Percentiles rank a stretch among this genome's conserved stretches.
phyloP scores from a whole-genome alignment of 2,329 filamentous ascomycete species.

The Helicocarpus griseus region DNA sequence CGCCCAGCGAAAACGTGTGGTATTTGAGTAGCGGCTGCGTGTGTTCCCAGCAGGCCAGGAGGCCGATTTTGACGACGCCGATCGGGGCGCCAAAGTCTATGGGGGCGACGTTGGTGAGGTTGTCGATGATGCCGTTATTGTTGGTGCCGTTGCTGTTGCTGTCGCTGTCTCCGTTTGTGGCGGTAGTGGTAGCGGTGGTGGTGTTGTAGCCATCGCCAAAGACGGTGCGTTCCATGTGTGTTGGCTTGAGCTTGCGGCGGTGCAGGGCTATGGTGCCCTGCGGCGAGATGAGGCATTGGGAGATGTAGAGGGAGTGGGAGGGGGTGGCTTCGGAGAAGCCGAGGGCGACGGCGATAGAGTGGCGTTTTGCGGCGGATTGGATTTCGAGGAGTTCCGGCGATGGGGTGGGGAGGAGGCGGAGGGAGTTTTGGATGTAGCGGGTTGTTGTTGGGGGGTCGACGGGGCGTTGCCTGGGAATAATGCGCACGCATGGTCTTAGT shows the following conservation, averaged over 20 bases:
- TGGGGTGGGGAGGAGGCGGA: conserved; percentile 22
- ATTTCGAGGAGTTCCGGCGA: conserved; percentile 26
- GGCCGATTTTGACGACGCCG: conserved; percentile 26
- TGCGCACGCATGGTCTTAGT: not conserved
- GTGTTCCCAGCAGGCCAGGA: conserved; percentile 44
- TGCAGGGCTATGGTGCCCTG: conserved; percentile 32
- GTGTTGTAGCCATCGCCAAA: conserved; percentile 39
- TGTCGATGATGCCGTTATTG: too few species aligned
- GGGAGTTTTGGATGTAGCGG: conserved; percentile 25
- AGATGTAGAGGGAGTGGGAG: conserved; percentile 35
- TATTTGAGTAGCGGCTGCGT: conserved; percentile 43
- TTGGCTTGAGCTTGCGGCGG: conserved; percentile 44
- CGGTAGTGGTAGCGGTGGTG: not conserved
- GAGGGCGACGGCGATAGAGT: conserved; percentile 34
- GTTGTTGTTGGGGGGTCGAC: conserved; percentile 23
- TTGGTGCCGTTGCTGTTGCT: too few species aligned
- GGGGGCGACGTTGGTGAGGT: conserved; percentile 33
- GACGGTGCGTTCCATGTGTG: conserved; percentile 43
- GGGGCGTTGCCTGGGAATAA: conserved; percentile 20
- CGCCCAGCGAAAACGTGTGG: conserved; percentile 35
- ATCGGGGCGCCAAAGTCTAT: conserved; percentile 24
- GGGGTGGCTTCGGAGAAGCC: conserved; percentile 35
- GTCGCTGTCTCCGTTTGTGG: too few species aligned
- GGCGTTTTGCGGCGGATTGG: conserved; percentile 22
- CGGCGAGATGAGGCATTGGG: conserved; percentile 36